Percentiles rank a stretch among this genome's conserved stretches.
Conservation (phyloP, 163 green algal genomes). For the Scenedesmus sp. region DNA sequence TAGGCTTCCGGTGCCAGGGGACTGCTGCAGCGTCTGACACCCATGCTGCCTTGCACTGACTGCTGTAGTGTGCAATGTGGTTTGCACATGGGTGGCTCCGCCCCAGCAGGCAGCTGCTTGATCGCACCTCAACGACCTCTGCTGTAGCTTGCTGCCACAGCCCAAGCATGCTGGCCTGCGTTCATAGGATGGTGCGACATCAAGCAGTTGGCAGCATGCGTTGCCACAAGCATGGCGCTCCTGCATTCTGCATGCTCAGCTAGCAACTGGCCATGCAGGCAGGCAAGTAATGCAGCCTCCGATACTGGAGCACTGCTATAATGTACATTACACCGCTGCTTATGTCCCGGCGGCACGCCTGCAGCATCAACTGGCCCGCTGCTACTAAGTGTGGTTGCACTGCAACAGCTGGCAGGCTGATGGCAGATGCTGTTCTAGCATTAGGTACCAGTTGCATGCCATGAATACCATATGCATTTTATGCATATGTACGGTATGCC, state of each 20-base stretch:
- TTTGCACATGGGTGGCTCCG: background rate
- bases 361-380: background rate
- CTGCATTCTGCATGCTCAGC: too few relatives aligned
- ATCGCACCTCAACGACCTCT: conserved; percentile 15
- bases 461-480: background rate
- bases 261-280: too few relatives aligned
- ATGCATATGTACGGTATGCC: too few relatives aligned
- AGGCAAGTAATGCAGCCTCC: too few relatives aligned
- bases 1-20: too few relatives aligned
- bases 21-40: too few relatives aligned
- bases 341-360: too few relatives aligned
- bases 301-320: background rate
- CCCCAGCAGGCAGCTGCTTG: background rate
- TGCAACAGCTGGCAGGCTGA: background rate
- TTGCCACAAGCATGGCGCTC: background rate
- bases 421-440: background rate
- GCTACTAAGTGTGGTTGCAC: background rate
- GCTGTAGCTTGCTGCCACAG: conserved; percentile 4
- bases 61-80: too few relatives aligned
- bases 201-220: background rate
- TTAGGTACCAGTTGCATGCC: too few relatives aligned
- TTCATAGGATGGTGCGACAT: background rate
- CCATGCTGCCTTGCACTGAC: too few relatives aligned
- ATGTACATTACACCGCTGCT: background rate
- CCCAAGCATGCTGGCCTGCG: background rate